These are phyloP conservation scores for Aureobasidium sp. DNA, from an alignment of 2,329 filamentous ascomycete species.

Conservation along the genomic window DNA sequence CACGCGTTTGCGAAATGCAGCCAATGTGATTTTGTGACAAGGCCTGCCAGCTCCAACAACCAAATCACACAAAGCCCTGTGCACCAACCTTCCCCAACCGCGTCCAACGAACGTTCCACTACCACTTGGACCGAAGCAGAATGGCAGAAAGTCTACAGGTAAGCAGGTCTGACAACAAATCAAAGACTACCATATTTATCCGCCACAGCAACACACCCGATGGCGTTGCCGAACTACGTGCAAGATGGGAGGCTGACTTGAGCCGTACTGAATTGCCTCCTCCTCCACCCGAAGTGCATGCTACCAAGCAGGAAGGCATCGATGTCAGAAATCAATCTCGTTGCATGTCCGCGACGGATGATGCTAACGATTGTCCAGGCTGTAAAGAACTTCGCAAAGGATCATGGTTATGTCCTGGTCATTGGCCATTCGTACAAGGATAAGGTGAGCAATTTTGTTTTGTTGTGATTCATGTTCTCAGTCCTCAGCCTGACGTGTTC, in stretches of 20 bases:
- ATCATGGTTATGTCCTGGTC: slow-evolving; percentile 17
- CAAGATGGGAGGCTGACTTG: slow-evolving; percentile 16
- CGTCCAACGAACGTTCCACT: neutral
- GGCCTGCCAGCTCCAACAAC: slow-evolving; percentile 8
- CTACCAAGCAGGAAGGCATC: slow-evolving; percentile 16
- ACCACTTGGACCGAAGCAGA: slow-evolving; percentile 11
- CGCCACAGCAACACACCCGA: slow-evolving; percentile 14
- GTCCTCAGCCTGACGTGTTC: neutral
- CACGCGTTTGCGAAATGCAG: neutral
- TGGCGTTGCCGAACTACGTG: slow-evolving; percentile 16
- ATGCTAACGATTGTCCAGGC: neutral
- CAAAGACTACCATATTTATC: neutral
- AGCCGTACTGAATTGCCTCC: slow-evolving; percentile 16
- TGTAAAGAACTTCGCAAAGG: slow-evolving; percentile 16
- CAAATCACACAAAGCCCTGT: slow-evolving; percentile 4
- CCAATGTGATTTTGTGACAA: neutral
- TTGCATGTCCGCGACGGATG: neutral
- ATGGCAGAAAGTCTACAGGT: slow-evolving; percentile 13
- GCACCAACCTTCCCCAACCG: slow-evolving; percentile 2
- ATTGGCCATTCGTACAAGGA: slow-evolving; percentile 18
- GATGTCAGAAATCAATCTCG: neutral
- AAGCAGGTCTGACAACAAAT: neutral
- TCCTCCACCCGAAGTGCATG: slow-evolving; percentile 16
- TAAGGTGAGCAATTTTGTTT: slow-evolving; percentile 10
- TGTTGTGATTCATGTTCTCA: neutral